phyloP scores from a whole-genome alignment of 202 grass and related monocot genomes.

The Setaria viridis region DNA sequence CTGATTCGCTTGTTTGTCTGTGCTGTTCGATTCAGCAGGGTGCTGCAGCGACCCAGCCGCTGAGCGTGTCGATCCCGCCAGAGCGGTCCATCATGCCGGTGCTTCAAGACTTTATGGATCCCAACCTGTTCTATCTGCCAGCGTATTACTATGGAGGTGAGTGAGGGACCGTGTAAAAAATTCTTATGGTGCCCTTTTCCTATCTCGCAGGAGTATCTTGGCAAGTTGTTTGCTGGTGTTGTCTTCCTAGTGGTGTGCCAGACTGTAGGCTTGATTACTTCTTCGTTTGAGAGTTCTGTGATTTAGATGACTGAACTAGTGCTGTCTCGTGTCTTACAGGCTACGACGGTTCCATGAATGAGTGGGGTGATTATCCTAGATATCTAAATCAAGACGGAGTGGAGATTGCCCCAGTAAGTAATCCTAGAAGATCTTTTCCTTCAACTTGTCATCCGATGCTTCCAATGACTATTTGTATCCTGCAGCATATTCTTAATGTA shows the following conservation, averaged over 20 bases:
- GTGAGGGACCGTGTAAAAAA: background rate
- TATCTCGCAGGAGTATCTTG: background rate
- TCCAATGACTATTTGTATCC: conserved; percentile 28
- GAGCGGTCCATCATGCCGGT: conserved; percentile 63
- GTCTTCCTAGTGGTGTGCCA: background rate
- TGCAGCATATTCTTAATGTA: conserved; percentile 32
- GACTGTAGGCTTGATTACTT: background rate
- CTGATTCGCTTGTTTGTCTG: background rate
- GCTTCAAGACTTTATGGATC: conserved; percentile 68
- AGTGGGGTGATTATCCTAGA: conserved; percentile 79
- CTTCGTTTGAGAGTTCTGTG: background rate
- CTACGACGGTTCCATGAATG: conserved; percentile 64
- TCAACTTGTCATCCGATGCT: conserved; percentile 25
- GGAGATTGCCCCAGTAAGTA: conserved; percentile 72
- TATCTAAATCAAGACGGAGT: conserved; percentile 73
- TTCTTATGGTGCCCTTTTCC: background rate
- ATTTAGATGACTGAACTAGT: conserved; percentile 29
- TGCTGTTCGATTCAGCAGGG: conserved; percentile 38
- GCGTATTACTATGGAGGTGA: conserved; percentile 76
- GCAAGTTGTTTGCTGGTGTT: background rate
- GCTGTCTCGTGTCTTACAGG: conserved; percentile 38
- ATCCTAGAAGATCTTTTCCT: conserved; percentile 1
- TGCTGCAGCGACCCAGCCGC: conserved; percentile 46
- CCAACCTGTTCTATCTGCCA: conserved; percentile 61
- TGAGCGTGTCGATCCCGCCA: conserved; percentile 51